Evolutionary conservation across 179 eudicot species (phyloP).

Genomic region (Sideroxylon spinosum): DNA sequence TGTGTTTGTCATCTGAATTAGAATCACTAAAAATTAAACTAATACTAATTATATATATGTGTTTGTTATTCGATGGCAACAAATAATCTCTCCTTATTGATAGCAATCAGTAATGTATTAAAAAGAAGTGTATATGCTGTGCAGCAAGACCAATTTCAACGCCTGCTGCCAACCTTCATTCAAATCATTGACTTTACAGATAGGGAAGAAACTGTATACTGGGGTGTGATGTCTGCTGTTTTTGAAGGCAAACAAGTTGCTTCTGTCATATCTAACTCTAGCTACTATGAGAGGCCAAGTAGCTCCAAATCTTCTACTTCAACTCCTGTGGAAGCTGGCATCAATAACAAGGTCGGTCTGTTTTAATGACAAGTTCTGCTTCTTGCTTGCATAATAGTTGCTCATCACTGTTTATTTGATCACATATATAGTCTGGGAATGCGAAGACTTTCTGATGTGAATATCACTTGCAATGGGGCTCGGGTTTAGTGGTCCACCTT

Average conservation of each 20-base stretch:
- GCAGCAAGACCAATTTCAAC: slow-evolving; percentile 95
- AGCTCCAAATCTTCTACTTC: slow-evolving; percentile 19
- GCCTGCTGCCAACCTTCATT: slow-evolving; percentile 81
- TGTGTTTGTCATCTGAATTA: too few relatives aligned
- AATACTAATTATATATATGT: not conserved
- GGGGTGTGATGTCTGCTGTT: slow-evolving; percentile 79
- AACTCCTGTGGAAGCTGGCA: slow-evolving; percentile 46
- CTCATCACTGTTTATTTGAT: not conserved
- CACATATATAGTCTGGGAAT: not conserved
- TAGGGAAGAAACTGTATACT: slow-evolving; percentile 66
- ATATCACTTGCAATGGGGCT: too few relatives aligned
- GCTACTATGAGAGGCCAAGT: slow-evolving; percentile 29
- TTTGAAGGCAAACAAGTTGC: slow-evolving; percentile 65
- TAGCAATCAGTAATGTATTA: not conserved
- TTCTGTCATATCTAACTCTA: slow-evolving; percentile 36
- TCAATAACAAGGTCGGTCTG: slow-evolving; percentile 90
- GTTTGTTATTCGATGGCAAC: not conserved
- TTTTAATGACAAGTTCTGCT: not conserved
- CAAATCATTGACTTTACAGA: slow-evolving; percentile 80
- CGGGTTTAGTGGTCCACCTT: too few relatives aligned
- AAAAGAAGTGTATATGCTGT: slow-evolving; percentile 13
- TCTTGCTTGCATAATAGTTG: not conserved
- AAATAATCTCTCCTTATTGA: not conserved
- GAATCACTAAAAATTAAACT: not conserved
- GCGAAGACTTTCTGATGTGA: too few relatives aligned